Base-by-base conservation (phyloP, 768 basidiomycete species). In the Amanita fuliginea region DNA sequence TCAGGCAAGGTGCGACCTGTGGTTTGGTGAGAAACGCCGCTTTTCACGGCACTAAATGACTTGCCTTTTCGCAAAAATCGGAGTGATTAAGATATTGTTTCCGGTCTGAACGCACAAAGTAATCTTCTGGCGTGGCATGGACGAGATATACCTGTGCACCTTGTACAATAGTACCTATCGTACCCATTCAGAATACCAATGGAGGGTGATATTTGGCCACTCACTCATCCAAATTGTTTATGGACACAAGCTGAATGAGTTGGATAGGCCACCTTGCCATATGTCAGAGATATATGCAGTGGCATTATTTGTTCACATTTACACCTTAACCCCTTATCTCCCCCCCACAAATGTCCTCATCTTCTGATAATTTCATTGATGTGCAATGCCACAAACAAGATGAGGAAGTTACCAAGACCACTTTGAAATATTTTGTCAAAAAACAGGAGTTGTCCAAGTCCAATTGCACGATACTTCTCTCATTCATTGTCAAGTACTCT, bases 1-100 rank as follows among this genome's bases (percentile, higher is more conserved):
- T 89, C 3, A 91, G 70, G 62, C 87, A 90, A 0, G 89, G 92
- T 1, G 89, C 88, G 28, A 94, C 71, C 86, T 92, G 52, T 28
- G 5, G 28, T 6, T 7, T 24, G 14, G 18, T 49, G 35, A 49
- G n/a, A 18, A 41, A 30, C 37, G 18, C 8, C 19, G 40, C 16
- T 24, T 10, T 10, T 13, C 16, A 37, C 16, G 24, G 24, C 13
- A 18, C 8, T 10, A 7, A 24, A 42, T 7, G 13, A 56, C 60
- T 16, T 52, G 86, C 91, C 67, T 74, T 79, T 3, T 77, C 71
- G 49, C 76, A 71, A 59, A 96, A 94, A 2, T 71, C 68, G 6
- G 86, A 88, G 1, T 62, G 60, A 62, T 85, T 94, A 3, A 67
- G 58, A 11, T 86, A 94, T 8, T 63, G 55, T 1, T 59, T 58